A percentile compares a stretch with the other conserved stretches of the same genome.
phyloP scores from a whole-genome alignment of 2,329 filamentous ascomycete species.

The Pseudocercospora pini-densiflorae region DNA sequence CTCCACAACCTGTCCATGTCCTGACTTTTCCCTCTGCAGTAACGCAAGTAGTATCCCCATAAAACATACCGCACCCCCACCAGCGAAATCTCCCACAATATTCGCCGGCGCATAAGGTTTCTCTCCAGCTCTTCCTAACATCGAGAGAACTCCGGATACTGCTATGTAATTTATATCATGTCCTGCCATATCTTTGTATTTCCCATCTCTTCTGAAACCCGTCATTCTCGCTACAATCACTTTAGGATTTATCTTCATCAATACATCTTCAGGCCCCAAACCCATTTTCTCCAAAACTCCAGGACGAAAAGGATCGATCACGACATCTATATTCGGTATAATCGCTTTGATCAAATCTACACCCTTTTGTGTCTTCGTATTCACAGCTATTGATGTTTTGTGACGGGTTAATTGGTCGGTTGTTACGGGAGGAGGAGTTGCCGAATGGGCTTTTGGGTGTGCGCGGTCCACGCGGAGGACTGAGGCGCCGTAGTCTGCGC shows the following conservation, averaged over 20 bases:
- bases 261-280: conserved; percentile 69
- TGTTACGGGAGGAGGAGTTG: conserved; percentile 49
- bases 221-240: conserved; percentile 86
- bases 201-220: conserved; percentile 85
- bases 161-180: conserved; percentile 98
- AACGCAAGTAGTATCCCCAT: conserved; percentile 82
- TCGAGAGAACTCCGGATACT: conserved; percentile 75
- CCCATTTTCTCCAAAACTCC: conserved; percentile 86
- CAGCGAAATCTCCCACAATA: conserved; percentile 87
- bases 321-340: conserved; percentile 68
- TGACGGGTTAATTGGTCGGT: conserved; percentile 76
- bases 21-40: conserved; percentile 65
- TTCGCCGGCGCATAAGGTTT: conserved; percentile 82
- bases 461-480: conserved; percentile 83
- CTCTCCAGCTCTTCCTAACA: conserved; percentile 73
- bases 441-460: conserved; percentile 48
- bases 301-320: conserved; percentile 93
- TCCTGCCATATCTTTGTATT: conserved; percentile 85
- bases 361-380: conserved; percentile 73
- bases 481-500: conserved; percentile 86
- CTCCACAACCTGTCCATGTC: conserved; percentile 85
- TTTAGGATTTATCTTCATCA: conserved; percentile 71
- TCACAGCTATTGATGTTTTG: conserved; percentile 79
- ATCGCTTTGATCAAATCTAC: conserved; percentile 69
- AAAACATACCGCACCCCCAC: conserved; percentile 81